A percentile compares a stretch with the other conserved stretches of the same genome.
These are phyloP conservation scores for Torulaspora delbrueckii DNA, from an alignment of 805 yeast genomes.

Conservation along the genomic window DNA sequence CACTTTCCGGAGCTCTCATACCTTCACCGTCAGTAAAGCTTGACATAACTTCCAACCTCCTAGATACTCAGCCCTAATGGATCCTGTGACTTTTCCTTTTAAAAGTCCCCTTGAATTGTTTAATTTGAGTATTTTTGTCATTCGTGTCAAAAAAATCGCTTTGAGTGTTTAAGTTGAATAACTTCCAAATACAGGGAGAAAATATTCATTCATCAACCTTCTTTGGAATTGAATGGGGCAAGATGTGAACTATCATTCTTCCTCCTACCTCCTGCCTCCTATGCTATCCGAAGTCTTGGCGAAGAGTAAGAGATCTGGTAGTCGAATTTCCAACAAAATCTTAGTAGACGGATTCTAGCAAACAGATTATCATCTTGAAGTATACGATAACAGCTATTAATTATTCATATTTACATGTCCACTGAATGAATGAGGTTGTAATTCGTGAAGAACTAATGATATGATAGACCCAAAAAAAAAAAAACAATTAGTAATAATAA, in stretches of 20 bases:
- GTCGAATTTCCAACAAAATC: too few relatives aligned
- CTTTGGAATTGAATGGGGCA: too few relatives aligned
- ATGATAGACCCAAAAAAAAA: too few relatives aligned
- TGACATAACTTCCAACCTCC: background rate
- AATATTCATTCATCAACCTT: too few relatives aligned
- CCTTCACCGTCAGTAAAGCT: background rate
- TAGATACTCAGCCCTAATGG: background rate
- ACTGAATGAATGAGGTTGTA: background rate
- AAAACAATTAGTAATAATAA: too few relatives aligned
- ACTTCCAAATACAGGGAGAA: background rate
- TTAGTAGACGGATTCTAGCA: background rate
- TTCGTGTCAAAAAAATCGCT: background rate
- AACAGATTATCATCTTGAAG: background rate
- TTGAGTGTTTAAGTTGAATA: background rate
- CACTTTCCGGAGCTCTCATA: background rate
- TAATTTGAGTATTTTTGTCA: background rate
- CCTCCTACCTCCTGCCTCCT: too few relatives aligned
- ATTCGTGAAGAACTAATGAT: too few relatives aligned
- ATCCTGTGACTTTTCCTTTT: background rate
- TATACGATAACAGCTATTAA: background rate
- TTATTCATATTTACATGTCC: background rate
- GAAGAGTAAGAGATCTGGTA: background rate
- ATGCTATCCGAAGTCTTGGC: too few relatives aligned
- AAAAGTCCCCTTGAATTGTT: conserved; percentile 1
- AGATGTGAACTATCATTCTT: too few relatives aligned